Percentiles rank a stretch among this genome's conserved stretches.
phyloP scores from a whole-genome alignment of 1,284 basidiomycete genomes.

The Irpex rosettiformis region DNA sequence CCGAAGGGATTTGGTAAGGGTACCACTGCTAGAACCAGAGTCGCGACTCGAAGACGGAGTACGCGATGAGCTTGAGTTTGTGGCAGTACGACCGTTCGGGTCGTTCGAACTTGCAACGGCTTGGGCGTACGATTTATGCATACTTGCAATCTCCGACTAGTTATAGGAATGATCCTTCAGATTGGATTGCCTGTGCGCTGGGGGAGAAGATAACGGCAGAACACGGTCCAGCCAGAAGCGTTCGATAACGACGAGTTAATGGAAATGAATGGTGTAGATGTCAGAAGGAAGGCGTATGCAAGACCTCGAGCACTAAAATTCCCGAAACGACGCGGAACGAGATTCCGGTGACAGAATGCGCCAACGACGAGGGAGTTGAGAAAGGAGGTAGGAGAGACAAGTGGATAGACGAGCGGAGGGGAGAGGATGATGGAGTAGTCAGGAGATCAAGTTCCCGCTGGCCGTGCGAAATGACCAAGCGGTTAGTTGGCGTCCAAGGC shows the following conservation, averaged over 20 bases:
- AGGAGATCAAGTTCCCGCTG: not conserved
- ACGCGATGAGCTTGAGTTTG: not conserved
- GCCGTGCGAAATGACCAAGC: not conserved
- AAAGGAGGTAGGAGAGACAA: not conserved
- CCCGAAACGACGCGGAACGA: not conserved
- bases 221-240: not conserved
- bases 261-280: not conserved
- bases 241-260: not conserved
- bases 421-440: not conserved
- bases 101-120: not conserved
- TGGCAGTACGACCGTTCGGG: not conserved
- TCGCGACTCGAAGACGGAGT: not conserved
- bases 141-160: not conserved
- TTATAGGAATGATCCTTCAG: not conserved
- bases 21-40: not conserved
- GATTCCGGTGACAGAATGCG: not conserved
- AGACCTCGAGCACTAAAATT: not conserved
- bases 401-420: not conserved
- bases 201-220: not conserved
- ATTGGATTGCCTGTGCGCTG: not conserved
- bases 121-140: not conserved
- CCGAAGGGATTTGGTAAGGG: not conserved
- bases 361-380: not conserved
- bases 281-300: not conserved
- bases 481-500: not conserved